Percentiles rank a stretch among this genome's conserved stretches.
phyloP scores from a whole-genome alignment of 306 rosid genomes.

The Prunus fruticosa region DNA sequence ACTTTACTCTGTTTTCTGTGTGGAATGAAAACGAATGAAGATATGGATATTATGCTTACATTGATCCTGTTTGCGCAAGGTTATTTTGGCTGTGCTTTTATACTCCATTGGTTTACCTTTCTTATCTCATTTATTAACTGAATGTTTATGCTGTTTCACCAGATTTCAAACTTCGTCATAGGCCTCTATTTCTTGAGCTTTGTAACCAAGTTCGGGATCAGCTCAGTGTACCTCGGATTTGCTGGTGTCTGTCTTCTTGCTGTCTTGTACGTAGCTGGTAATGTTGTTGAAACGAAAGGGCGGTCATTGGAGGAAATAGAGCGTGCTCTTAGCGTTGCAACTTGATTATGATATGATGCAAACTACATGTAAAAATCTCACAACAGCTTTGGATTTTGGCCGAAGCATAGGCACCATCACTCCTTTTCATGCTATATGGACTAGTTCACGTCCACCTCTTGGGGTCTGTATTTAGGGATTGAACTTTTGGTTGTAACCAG shows the following conservation, averaged over 20 bases:
- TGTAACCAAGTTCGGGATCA: constrained; percentile 89
- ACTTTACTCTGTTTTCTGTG: not conserved
- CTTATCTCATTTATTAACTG: constrained; percentile 6
- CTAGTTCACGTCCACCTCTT: not conserved
- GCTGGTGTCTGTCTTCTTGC: constrained; percentile 74
- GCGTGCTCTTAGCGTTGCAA: constrained; percentile 59
- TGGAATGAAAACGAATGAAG: not conserved
- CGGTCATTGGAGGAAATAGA: constrained; percentile 94
- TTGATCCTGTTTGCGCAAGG: not conserved
- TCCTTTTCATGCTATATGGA: not conserved
- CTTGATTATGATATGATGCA: constrained; percentile 30
- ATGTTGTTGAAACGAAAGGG: constrained; percentile 94
- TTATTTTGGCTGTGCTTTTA: not conserved
- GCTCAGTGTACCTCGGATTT: constrained; percentile 83
- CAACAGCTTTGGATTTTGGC: constrained; percentile 22
- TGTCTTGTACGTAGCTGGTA: constrained; percentile 75
- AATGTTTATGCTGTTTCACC: constrained; percentile 20
- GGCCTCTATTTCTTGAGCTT: constrained; percentile 96
- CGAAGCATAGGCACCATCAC: constrained; percentile 5
- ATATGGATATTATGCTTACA: not conserved
- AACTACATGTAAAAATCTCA: constrained; percentile 15
- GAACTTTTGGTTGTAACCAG: not conserved
- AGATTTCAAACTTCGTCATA: constrained; percentile 86
- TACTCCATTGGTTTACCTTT: not conserved
- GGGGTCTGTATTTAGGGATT: not conserved